These are phyloP conservation scores for Thinopyrum elongatum DNA, from an alignment of 176 grass and related monocot genomes.

Conservation along the genomic window DNA sequence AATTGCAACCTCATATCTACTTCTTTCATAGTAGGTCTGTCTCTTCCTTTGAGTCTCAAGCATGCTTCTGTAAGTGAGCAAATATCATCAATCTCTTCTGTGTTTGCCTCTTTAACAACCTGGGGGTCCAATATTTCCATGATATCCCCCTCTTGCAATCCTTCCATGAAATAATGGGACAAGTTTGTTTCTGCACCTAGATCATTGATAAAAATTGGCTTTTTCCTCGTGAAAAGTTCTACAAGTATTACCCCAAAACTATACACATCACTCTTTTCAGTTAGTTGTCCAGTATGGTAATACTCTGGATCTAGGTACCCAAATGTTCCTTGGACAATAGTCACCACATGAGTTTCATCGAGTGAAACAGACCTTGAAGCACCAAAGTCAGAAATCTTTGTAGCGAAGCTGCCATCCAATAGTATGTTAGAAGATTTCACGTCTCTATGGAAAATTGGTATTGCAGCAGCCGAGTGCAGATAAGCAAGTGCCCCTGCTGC, in stretches of 20 bases:
- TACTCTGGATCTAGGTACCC: constrained; percentile 52
- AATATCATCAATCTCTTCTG: no score
- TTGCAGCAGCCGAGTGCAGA: constrained; percentile 28
- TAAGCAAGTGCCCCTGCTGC: constrained; percentile 32
- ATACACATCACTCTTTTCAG: constrained; percentile 8
- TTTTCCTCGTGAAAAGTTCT: background rate
- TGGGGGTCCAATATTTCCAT: background rate
- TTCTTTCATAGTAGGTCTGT: no score
- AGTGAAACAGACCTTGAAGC: constrained; percentile 36
- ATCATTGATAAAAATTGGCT: background rate
- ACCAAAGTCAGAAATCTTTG: constrained; percentile 37
- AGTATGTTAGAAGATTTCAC: constrained; percentile 50
- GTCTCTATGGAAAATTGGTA: constrained; percentile 48
- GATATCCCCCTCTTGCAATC: background rate
- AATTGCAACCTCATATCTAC: no score
- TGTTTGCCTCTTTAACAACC: background rate
- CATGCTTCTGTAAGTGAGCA: no score
- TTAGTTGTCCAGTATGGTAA: constrained; percentile 27
- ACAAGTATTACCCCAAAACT: constrained; percentile 10
- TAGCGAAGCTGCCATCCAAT: background rate
- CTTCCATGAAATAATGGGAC: background rate
- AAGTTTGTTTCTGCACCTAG: background rate
- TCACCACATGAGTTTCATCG: constrained; percentile 33
- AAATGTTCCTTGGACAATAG: constrained; percentile 41
- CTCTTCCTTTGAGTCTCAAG: no score